Conservation (phyloP, 1,139 yeast species). For the Pichia sp. region DNA sequence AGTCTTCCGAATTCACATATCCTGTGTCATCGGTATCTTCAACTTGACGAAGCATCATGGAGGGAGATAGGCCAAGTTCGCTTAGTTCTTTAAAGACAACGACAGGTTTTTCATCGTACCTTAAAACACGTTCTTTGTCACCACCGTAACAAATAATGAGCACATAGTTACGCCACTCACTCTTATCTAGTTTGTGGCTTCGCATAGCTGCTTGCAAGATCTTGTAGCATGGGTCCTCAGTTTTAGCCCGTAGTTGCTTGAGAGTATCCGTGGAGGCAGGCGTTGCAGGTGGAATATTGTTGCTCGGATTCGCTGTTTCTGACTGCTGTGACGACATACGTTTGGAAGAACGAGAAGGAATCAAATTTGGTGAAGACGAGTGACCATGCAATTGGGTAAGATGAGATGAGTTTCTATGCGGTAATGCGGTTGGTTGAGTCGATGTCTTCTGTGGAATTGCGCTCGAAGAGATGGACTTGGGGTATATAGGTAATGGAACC, state of each 20-base stretch:
- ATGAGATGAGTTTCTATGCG: background rate
- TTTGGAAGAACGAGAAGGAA: background rate
- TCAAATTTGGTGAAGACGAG: background rate
- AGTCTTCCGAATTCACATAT: slow-evolving; percentile 15
- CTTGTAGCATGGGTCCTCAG: slow-evolving; percentile 89
- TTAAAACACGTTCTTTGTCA: slow-evolving; percentile 80
- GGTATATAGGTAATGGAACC: background rate
- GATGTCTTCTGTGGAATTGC: background rate
- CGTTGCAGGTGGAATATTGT: background rate
- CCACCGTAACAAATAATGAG: slow-evolving; percentile 81
- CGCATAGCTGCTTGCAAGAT: slow-evolving; percentile 87
- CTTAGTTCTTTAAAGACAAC: slow-evolving; percentile 81
- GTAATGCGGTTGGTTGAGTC: background rate
- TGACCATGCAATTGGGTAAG: background rate
- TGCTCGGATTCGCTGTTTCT: background rate
- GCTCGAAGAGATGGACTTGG: background rate
- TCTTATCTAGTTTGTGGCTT: slow-evolving; percentile 72
- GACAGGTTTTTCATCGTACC: slow-evolving; percentile 85
- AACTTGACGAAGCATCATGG: slow-evolving; percentile 84
- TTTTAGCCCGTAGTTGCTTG: slow-evolving; percentile 79
- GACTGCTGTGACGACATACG: background rate
- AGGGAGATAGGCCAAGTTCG: slow-evolving; percentile 85
- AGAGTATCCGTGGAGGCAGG: slow-evolving; percentile 52
- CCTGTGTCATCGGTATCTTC: slow-evolving; percentile 46
- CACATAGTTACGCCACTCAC: slow-evolving; percentile 87